Conservation (phyloP, 2,329 filamentous ascomycete species). For the Aspergillus versicolor region DNA sequence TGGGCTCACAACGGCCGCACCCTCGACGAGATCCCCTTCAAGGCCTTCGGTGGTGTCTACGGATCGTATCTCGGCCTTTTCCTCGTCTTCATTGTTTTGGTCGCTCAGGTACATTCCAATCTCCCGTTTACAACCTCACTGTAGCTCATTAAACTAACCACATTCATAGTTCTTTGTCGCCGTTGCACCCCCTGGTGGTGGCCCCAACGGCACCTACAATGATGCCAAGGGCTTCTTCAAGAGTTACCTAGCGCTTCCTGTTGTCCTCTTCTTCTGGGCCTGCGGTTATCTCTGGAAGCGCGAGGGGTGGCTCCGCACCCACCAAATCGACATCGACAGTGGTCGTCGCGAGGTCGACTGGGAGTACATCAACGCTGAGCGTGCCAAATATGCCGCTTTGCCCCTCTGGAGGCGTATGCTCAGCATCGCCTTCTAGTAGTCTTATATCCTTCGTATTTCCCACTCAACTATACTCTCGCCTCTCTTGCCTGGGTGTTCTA, state of each 20-base stretch:
- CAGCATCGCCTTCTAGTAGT: slow-evolving; percentile 13
- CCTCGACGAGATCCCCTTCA: slow-evolving; percentile 66
- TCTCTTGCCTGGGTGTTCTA: not conserved
- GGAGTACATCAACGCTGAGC: slow-evolving; percentile 57
- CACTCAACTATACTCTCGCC: not conserved
- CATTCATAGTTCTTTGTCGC: slow-evolving; percentile 37
- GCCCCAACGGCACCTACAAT: slow-evolving; percentile 15
- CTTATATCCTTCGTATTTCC: not conserved
- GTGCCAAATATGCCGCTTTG: slow-evolving; percentile 11
- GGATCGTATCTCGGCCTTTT: slow-evolving; percentile 63
- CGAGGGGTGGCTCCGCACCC: slow-evolving; percentile 56
- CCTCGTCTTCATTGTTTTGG: slow-evolving; percentile 55
- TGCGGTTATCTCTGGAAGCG: slow-evolving; percentile 64
- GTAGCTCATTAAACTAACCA: not conserved
- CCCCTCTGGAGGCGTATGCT: slow-evolving; percentile 11
- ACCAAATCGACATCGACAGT: slow-evolving; percentile 66
- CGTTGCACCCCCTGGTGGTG: slow-evolving; percentile 17
- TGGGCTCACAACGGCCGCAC: slow-evolving; percentile 60
- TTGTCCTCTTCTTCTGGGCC: slow-evolving; percentile 34
- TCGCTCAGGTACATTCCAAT: slow-evolving; percentile 35
- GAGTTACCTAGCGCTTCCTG: slow-evolving; percentile 48
- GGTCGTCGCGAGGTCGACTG: slow-evolving; percentile 66
- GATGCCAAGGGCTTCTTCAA: slow-evolving; percentile 47
- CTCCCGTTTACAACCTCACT: not conserved
- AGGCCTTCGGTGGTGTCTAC: slow-evolving; percentile 57